A percentile compares a stretch with the other conserved stretches of the same genome.
Evolutionary conservation across 306 rosid species (phyloP).

Genomic region (Acacia confusa): DNA sequence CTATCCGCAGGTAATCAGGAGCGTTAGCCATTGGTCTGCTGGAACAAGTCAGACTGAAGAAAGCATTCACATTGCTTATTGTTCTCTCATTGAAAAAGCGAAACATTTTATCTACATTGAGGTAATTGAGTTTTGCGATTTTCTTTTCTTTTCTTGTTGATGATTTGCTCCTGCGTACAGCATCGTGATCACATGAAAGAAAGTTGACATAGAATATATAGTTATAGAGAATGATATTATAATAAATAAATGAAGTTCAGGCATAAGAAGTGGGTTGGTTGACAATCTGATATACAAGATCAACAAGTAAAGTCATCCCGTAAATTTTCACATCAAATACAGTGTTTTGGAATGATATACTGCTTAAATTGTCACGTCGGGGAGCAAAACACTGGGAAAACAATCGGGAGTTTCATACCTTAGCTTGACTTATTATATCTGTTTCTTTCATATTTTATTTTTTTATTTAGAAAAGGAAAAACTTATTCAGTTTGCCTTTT

Average conservation of each 20-base stretch:
- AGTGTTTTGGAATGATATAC: background rate
- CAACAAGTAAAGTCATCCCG: conserved; percentile 5
- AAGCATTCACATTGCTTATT: conserved; percentile 93
- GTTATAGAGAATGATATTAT: background rate
- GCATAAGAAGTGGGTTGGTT: background rate
- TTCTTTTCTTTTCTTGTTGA: background rate
- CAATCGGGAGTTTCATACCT: background rate
- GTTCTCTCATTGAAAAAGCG: conserved; percentile 91
- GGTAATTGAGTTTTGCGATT: conserved; percentile 42
- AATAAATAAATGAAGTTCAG: background rate
- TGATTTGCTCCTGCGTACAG: conserved; percentile 22
- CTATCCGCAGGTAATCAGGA: conserved; percentile 75
- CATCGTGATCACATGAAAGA: background rate
- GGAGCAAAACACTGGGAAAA: conserved; percentile 18
- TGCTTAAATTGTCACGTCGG: conserved; percentile 9
- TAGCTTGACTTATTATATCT: conserved; percentile 20
- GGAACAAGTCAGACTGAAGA: conserved; percentile 91
- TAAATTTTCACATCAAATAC: conserved; percentile 16
- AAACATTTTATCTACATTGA: conserved; percentile 92
- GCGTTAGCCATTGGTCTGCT: conserved; percentile 98
- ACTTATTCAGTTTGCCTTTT: background rate
- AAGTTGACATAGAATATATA: background rate
- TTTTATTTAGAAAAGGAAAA: background rate
- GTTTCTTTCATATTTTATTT: background rate
- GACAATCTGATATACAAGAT: conserved; percentile 3